Evolutionary conservation across 2,329 filamentous ascomycete genomes (phyloP).

Genomic region (Beauveria sp.): DNA sequence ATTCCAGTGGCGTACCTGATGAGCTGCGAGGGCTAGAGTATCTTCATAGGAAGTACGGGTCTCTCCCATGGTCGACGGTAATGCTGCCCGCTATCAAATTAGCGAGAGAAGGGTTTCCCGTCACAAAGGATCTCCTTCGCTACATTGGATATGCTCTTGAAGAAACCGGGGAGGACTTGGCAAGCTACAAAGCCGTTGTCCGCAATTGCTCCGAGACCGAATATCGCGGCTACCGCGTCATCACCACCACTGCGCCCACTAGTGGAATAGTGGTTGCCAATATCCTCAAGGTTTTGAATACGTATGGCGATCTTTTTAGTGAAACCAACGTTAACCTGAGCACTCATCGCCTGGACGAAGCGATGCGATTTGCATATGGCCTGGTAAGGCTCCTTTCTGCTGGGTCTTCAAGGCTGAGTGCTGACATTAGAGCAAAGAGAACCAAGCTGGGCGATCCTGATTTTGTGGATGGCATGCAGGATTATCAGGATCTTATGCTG

Average conservation of each 20-base stretch:
- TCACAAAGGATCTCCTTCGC: conserved; percentile 62
- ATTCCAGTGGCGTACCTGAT: conserved; percentile 58
- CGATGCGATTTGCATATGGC: conserved; percentile 75
- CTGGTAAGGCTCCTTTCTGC: conserved; percentile 9
- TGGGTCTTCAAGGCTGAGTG: too few species aligned
- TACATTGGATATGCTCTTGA: conserved; percentile 53
- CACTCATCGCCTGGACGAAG: conserved; percentile 72
- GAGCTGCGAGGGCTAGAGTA: conserved; percentile 68
- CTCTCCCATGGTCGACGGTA: conserved; percentile 57
- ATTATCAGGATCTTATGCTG: conserved; percentile 57
- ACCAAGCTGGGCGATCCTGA: conserved; percentile 67
- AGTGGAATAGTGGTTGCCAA: conserved; percentile 64
- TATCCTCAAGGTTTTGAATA: conserved; percentile 65
- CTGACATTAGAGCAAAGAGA: conserved; percentile 33
- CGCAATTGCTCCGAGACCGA: conserved; percentile 52
- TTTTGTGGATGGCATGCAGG: conserved; percentile 55
- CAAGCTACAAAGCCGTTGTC: conserved; percentile 61
- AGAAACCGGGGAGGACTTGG: conserved; percentile 44
- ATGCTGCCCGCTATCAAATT: conserved; percentile 63
- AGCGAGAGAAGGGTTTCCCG: conserved; percentile 65
- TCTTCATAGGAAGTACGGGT: conserved; percentile 60
- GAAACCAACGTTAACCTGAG: conserved; percentile 48
- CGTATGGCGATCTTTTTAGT: conserved; percentile 58
- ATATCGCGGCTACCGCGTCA: conserved; percentile 64
- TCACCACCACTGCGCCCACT: conserved; percentile 60